phyloP scores from a whole-genome alignment of 768 basidiomycete species.

The Rossbeevera mucosa region DNA sequence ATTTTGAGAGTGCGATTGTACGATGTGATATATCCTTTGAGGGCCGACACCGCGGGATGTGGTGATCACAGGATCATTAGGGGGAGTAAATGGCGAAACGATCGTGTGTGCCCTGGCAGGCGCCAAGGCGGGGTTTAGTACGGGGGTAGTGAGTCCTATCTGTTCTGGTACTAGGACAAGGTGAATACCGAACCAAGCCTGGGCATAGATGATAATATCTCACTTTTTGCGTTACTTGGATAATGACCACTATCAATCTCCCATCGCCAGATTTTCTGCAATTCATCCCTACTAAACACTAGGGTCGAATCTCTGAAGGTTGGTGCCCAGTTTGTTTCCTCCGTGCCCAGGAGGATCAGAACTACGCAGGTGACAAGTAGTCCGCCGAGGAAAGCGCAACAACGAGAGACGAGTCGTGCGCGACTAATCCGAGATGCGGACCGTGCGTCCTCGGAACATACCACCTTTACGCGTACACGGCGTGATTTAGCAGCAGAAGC shows the following conservation, averaged over 20 bases:
- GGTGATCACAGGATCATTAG: conserved; percentile 37
- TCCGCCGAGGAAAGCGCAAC: conserved; percentile 46
- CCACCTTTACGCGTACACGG: conserved; percentile 54
- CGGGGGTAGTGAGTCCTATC: conserved; percentile 51
- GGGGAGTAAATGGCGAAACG: conserved; percentile 47
- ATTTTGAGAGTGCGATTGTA: conserved; percentile 56
- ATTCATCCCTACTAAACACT: conserved; percentile 63
- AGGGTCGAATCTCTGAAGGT: conserved; percentile 55
- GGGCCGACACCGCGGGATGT: conserved; percentile 64
- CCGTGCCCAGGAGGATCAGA: conserved; percentile 40
- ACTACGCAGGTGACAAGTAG: conserved; percentile 45
- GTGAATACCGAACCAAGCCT: not conserved
- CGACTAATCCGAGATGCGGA: conserved; percentile 46
- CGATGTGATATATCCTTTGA: conserved; percentile 54
- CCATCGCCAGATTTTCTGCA: conserved; percentile 90
- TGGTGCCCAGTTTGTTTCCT: conserved; percentile 37
- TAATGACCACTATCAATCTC: conserved; percentile 88
- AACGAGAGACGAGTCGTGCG: conserved; percentile 51
- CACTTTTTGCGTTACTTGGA: conserved; percentile 68
- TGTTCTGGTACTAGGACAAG: conserved; percentile 52
- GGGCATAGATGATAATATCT: conserved; percentile 28
- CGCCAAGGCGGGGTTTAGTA: conserved; percentile 66
- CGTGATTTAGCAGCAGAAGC: conserved; percentile 51
- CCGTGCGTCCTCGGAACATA: conserved; percentile 41
- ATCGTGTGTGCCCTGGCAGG: conserved; percentile 41